Conservation (phyloP, 805 yeast genomes). For the Helenozyma baotianmanensis region DNA sequence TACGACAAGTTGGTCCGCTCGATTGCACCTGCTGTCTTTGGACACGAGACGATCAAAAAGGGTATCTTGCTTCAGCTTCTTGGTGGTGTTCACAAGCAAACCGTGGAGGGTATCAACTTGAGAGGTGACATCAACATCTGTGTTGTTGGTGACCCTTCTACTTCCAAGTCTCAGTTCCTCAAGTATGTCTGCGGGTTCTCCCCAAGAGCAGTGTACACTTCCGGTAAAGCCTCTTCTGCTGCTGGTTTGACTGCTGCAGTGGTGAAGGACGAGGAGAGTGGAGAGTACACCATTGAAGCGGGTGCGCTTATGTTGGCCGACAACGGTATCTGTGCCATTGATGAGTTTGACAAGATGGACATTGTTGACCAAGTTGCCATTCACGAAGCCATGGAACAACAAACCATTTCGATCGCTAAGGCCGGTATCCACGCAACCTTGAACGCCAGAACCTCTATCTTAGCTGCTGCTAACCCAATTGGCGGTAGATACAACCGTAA, state of each 20-base stretch:
- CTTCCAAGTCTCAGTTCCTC: slow-evolving; percentile 92
- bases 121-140: slow-evolving; percentile 97
- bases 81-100: slow-evolving; percentile 93
- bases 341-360: slow-evolving; percentile 98
- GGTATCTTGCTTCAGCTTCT: slow-evolving; percentile 83
- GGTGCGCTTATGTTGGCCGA: slow-evolving; percentile 98
- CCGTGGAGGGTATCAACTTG: slow-evolving; percentile 88
- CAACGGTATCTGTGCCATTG: slow-evolving; percentile 97
- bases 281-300: slow-evolving; percentile 96
- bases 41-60: slow-evolving; percentile 91
- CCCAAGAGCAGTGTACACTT: slow-evolving; percentile 93
- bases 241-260: slow-evolving; percentile 99
- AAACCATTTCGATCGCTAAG: slow-evolving; percentile 95
- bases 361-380: slow-evolving; percentile 93
- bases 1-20: slow-evolving; percentile 82
- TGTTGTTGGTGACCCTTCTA: slow-evolving; percentile 96
- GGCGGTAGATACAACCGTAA: slow-evolving; percentile 95
- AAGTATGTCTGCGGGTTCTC: slow-evolving; percentile 89
- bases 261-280: slow-evolving; percentile 94
- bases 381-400: slow-evolving; percentile 99
- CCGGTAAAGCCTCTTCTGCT: slow-evolving; percentile 97
- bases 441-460: slow-evolving; percentile 91
- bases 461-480: slow-evolving; percentile 98
- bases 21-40: slow-evolving; percentile 93
- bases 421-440: slow-evolving; percentile 98